Percentiles rank a stretch among this genome's conserved stretches.
Evolutionary conservation across 2,329 filamentous ascomycete genomes (phyloP).

Genomic region (Polytolypa hystricis): DNA sequence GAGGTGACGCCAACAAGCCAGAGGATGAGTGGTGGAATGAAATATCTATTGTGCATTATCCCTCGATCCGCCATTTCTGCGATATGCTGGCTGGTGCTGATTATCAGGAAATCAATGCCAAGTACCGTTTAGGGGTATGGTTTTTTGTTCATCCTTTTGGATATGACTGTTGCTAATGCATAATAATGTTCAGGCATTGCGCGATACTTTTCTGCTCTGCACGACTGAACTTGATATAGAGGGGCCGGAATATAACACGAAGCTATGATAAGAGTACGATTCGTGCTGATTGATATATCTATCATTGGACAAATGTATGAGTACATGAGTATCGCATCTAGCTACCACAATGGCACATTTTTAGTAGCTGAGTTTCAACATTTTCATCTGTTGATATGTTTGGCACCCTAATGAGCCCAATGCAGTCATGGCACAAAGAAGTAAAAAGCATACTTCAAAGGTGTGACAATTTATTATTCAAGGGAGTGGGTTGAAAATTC

Average conservation of each 20-base stretch:
- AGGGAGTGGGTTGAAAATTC: no score
- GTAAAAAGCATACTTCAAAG: no score
- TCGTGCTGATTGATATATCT: no score
- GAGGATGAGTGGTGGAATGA: slow-evolving; percentile 45
- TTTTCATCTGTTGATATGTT: no score
- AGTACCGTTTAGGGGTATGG: slow-evolving; percentile 36
- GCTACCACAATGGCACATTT: no score
- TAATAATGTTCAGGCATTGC: slow-evolving; percentile 28
- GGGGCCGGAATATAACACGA: slow-evolving; percentile 13
- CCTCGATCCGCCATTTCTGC: slow-evolving; percentile 49
- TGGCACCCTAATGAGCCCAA: no score
- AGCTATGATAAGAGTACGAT: no score
- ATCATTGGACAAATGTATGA: no score
- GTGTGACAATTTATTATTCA: no score
- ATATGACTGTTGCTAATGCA: not conserved
- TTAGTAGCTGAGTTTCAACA: no score
- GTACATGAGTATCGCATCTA: no score
- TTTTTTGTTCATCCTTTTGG: not conserved
- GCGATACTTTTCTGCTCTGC: slow-evolving; percentile 44
- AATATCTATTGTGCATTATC: slow-evolving; percentile 54
- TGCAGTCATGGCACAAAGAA: no score
- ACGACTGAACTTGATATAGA: slow-evolving; percentile 41
- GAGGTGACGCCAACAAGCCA: slow-evolving; percentile 13
- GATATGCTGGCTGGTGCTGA: slow-evolving; percentile 49
- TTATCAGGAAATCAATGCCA: slow-evolving; percentile 48